Base-by-base conservation (phyloP, 129 eudicot species). In the Ambrosia trifida region DNA sequence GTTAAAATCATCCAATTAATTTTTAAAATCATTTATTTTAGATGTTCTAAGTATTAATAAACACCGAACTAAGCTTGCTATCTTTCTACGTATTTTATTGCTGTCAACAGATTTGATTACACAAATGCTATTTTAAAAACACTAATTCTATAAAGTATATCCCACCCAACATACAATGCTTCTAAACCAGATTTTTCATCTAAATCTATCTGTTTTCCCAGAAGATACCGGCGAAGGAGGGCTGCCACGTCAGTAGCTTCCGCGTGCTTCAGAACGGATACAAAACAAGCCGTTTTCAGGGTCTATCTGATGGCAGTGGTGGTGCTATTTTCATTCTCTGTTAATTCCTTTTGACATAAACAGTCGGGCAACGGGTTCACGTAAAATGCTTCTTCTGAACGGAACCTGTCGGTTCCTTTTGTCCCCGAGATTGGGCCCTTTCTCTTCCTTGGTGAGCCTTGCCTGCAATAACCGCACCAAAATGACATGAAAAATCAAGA, bases 301-400 rank as follows among this genome's bases (percentile, higher is more conserved):
- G 24, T 69, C 85, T 86, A 82, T 64, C 69, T 80, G 53, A 82
- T 56, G 72, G 74, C 24, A 10, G 53, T 16, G 3, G 85, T 70
- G 57, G 72, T 72, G 66, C 76, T 67, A 61, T 77, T 86, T 47
- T 30, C 66, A 47, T 45, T 16, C 7, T 72, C 57, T 11, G 49
- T 30, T 53, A 82, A 53, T 64, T 74, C 87, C 75, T 46, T 81
- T 50, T 78, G 95, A 79, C 98, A 93, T 49, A 93, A 79, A 78
- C 98, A 89, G 41, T 93, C 98, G 0, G 96, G 96, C 75, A 93
- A 80, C 50, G 98, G 98, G 61, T 93, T 93, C 79, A 89, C 98
- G 35, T 93, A 93, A 63, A 93, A 93, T 4, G 92, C 88, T 72
- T 93, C 98, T 75, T 93, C 98, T n/a, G 98, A 81, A 31, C 96